These are phyloP conservation scores for Mitragyna speciosa DNA, from an alignment of 257 asterid genomes.

Conservation along the genomic window DNA sequence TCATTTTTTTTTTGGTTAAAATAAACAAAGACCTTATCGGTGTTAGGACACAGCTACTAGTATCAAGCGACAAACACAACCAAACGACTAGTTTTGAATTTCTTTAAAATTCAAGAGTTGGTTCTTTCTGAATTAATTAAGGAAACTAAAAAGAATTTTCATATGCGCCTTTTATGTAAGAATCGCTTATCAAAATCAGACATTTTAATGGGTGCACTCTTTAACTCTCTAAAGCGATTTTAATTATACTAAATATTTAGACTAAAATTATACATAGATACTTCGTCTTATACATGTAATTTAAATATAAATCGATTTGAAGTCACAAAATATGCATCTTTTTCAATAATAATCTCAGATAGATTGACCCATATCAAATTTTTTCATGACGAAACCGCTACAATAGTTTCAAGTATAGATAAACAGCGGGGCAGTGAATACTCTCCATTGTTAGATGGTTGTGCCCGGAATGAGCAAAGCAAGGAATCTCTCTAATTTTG, in stretches of 20 bases:
- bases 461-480: background rate
- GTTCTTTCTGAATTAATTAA: background rate
- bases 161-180: too few relatives aligned
- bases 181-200: too few relatives aligned
- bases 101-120: background rate
- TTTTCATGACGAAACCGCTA: background rate
- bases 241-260: too few relatives aligned
- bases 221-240: too few relatives aligned
- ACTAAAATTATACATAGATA: background rate
- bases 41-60: too few relatives aligned
- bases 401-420: background rate
- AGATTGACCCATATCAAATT: background rate
- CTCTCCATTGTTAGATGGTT: background rate
- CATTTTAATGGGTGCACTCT: too few relatives aligned
- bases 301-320: background rate
- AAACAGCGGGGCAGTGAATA: background rate
- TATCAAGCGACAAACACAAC: too few relatives aligned
- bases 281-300: background rate
- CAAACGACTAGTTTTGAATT: too few relatives aligned
- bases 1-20: too few relatives aligned
- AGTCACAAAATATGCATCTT: background rate
- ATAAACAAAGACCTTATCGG: background rate
- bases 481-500: background rate
- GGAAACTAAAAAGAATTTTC: too few relatives aligned
- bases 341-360: background rate